Percentiles rank a stretch among this genome's conserved stretches.
Conservation (phyloP, 2,329 filamentous ascomycete species). For the Podosphaera aphanis region DNA sequence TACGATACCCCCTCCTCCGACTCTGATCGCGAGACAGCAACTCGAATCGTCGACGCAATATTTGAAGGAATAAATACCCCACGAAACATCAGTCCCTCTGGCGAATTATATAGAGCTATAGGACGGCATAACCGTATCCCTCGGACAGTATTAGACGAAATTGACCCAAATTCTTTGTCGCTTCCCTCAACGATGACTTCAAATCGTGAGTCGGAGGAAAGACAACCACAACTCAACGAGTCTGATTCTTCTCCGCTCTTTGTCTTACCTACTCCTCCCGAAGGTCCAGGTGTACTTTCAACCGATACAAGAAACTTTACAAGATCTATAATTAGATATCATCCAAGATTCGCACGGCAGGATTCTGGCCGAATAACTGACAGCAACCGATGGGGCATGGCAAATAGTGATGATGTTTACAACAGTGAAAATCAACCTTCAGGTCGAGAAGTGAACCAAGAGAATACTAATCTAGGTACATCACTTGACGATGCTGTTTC, state of each 20-base stretch:
- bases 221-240: constrained; percentile 4
- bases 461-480: constrained; percentile 10
- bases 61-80: constrained; percentile 18
- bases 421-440: constrained; percentile 7
- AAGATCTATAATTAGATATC: not conserved
- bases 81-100: constrained; percentile 20
- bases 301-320: not conserved
- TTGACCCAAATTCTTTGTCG: constrained; percentile 2
- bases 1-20: constrained; percentile 12
- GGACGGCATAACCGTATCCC: constrained; percentile 18
- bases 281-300: not conserved
- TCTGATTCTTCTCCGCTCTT: constrained; percentile 9
- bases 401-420: constrained; percentile 2
- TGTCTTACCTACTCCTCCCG: constrained; percentile 2
- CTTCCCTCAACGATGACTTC: constrained; percentile 7
- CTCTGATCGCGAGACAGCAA: constrained; percentile 10
- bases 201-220: constrained; percentile 5
- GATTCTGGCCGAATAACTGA: constrained; percentile 14
- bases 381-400: constrained; percentile 9
- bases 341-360: constrained; percentile 4
- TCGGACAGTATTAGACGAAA: constrained; percentile 7
- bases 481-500: constrained; percentile 12
- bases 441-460: constrained; percentile 11
- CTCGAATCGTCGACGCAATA: constrained; percentile 18
- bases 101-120: constrained; percentile 22